A percentile compares a stretch with the other conserved stretches of the same genome.
Conservation (phyloP, 176 grass and related monocot genomes). For the Raddia guianensis region DNA sequence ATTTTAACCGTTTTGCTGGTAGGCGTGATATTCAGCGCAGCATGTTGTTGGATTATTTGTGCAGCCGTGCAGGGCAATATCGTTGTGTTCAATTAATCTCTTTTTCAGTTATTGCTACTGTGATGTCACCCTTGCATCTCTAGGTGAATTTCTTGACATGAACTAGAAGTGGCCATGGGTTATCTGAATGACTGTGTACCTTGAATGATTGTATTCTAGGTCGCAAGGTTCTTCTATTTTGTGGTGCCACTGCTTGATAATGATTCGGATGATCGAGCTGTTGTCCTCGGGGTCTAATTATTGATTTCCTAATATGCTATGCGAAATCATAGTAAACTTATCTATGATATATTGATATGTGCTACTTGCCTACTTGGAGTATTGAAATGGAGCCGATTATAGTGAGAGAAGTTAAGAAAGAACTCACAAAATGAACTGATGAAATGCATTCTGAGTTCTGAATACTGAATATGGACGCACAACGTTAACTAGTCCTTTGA, state of each 20-base stretch:
- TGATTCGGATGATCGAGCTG: background rate
- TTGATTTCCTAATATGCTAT: background rate
- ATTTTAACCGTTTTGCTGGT: conserved; percentile 4
- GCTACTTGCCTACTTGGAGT: background rate
- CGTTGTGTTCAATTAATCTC: background rate
- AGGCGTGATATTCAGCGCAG: background rate
- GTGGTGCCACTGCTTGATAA: background rate
- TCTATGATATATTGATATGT: conserved; percentile 5
- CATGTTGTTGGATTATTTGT: background rate
- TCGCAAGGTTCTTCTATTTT: background rate
- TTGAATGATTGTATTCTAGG: background rate
- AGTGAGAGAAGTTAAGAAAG: background rate
- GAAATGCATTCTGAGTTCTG: background rate
- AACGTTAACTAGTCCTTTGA: background rate
- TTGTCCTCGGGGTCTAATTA: background rate
- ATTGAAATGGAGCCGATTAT: background rate
- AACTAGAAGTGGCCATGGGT: background rate
- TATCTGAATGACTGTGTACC: background rate
- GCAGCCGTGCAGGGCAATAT: background rate
- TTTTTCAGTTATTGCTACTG: background rate
- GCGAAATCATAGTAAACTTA: conserved; percentile 4
- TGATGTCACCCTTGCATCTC: background rate
- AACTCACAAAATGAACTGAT: background rate
- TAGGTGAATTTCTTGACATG: conserved; percentile 1
- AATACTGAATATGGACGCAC: background rate